Conservation (phyloP, 768 basidiomycete species). For the Chalciporus pseudorubinellus region DNA sequence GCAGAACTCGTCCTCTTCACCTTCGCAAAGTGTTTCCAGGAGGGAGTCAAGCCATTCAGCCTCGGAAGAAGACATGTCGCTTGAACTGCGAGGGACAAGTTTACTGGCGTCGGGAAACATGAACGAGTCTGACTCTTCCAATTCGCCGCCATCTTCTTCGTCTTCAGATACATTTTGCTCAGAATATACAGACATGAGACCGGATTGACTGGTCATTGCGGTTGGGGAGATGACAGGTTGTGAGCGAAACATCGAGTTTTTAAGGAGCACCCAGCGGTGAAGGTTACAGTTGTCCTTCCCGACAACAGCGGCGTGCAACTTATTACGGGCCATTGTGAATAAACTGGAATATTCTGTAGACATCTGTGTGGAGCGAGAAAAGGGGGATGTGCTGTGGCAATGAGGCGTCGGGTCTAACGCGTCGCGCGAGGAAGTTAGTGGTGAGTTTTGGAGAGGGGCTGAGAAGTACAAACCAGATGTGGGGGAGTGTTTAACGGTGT, state of each 20-base stretch:
- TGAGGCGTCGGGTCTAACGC: slow-evolving; percentile 18
- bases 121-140: slow-evolving; percentile 61
- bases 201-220: slow-evolving; percentile 18
- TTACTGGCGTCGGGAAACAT: slow-evolving; percentile 78
- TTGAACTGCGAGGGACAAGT: slow-evolving; percentile 37
- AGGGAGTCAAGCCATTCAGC: slow-evolving; percentile 82
- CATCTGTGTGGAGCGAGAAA: slow-evolving; percentile 36
- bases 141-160: slow-evolving; percentile 46
- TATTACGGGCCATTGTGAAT: slow-evolving; percentile 65
- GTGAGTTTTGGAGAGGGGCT: background rate
- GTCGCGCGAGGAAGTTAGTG: slow-evolving; percentile 6
- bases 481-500: slow-evolving; percentile 48
- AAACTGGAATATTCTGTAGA: slow-evolving; percentile 49
- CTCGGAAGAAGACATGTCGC: slow-evolving; percentile 52
- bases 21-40: slow-evolving; percentile 69
- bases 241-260: slow-evolving; percentile 73
- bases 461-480: slow-evolving; percentile 17
- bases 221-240: slow-evolving; percentile 40
- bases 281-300: slow-evolving; percentile 69
- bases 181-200: slow-evolving; percentile 30
- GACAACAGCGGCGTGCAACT: slow-evolving; percentile 64
- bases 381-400: slow-evolving; percentile 6
- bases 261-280: slow-evolving; percentile 85
- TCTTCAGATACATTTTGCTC: slow-evolving; percentile 40
- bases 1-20: slow-evolving; percentile 60